Conservation (phyloP, 768 basidiomycete genomes). For the Lactifluus pinguis region DNA sequence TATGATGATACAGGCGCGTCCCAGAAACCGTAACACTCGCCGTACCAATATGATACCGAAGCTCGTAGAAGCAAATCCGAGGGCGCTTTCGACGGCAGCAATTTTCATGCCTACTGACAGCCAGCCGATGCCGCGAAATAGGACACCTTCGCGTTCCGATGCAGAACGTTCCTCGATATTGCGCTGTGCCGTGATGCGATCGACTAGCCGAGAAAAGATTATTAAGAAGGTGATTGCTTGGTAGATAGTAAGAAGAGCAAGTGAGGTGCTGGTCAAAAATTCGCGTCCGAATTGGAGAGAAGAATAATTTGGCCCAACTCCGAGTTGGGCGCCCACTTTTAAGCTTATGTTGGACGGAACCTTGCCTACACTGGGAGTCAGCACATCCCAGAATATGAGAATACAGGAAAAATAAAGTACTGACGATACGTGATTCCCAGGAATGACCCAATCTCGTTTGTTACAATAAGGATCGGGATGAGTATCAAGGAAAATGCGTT, state of each 20-base stretch:
- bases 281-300: constrained; percentile 37
- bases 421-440: constrained; percentile 47
- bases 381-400: not conserved
- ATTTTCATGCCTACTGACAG: constrained; percentile 50
- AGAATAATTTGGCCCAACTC: constrained; percentile 35
- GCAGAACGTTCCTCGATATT: constrained; percentile 38
- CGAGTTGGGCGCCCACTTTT: constrained; percentile 13
- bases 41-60: constrained; percentile 49
- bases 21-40: constrained; percentile 47
- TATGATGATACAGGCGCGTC: constrained; percentile 46
- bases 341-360: not conserved
- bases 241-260: constrained; percentile 48
- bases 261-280: constrained; percentile 51
- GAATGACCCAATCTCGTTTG: constrained; percentile 60
- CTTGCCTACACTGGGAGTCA: constrained; percentile 2
- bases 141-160: constrained; percentile 36
- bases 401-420: constrained; percentile 20
- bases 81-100: constrained; percentile 52
- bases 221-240: constrained; percentile 53
- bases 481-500: constrained; percentile 40
- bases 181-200: constrained; percentile 41
- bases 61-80: constrained; percentile 49
- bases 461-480: constrained; percentile 44
- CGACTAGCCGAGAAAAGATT: constrained; percentile 48
- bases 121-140: constrained; percentile 59